phyloP scores from a whole-genome alignment of 305 asterid genomes.

The Solanum chacoense region DNA sequence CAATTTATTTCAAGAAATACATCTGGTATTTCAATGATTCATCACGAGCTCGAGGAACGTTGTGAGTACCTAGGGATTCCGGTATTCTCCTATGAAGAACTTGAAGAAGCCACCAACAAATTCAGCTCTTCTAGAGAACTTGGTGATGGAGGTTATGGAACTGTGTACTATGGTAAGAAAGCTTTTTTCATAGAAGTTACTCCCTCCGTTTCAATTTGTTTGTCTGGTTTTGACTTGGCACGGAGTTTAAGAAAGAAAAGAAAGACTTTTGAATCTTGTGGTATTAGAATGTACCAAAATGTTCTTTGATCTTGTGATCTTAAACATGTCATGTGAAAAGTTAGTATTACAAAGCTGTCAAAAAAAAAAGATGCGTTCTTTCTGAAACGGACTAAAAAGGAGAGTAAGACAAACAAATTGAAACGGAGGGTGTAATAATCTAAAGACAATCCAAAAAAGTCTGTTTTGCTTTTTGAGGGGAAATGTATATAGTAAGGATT shows the following conservation, averaged over 20 bases:
- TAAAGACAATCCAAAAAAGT: not conserved
- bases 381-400: not conserved
- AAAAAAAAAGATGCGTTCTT: not conserved
- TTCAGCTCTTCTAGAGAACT: slow-evolving; percentile 37
- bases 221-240: not conserved
- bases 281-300: not conserved
- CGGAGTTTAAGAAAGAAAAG: not conserved
- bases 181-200: not conserved
- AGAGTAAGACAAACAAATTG: not conserved
- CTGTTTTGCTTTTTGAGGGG: not conserved
- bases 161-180: slow-evolving; percentile 47
- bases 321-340: not conserved
- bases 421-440: not conserved
- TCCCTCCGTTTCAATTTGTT: not conserved
- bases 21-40: slow-evolving; percentile 22
- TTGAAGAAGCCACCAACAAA: slow-evolving; percentile 45
- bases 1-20: slow-evolving; percentile 26
- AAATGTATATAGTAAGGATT: not conserved
- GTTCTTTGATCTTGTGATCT: not conserved
- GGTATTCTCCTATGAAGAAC: slow-evolving; percentile 40
- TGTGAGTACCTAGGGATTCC: slow-evolving; percentile 37
- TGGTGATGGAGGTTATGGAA: slow-evolving; percentile 68
- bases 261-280: not conserved
- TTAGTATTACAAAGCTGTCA: not conserved
- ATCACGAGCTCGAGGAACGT: slow-evolving; percentile 30